phyloP scores from a whole-genome alignment of 2,329 filamentous ascomycete species.

The Hypomyces rosellus region DNA sequence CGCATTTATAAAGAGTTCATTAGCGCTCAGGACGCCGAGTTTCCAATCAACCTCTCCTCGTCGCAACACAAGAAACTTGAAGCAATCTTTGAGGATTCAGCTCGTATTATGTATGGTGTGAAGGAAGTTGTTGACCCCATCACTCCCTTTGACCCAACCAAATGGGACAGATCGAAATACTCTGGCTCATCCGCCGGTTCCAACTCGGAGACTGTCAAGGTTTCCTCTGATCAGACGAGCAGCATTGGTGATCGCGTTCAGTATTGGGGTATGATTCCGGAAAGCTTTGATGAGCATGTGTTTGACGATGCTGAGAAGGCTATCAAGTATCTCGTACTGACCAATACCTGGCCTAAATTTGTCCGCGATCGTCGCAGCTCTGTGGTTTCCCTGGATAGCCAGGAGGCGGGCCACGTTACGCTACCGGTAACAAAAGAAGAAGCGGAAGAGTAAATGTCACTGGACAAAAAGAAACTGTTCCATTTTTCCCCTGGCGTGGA shows the following conservation, averaged over 20 bases:
- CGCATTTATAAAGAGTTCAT: constrained; percentile 57
- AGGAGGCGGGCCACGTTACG: background rate
- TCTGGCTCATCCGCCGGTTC: background rate
- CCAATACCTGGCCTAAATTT: constrained; percentile 62
- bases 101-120: constrained; percentile 36
- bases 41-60: constrained; percentile 59
- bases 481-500: no score
- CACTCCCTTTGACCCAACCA: constrained; percentile 30
- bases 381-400: constrained; percentile 14
- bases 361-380: constrained; percentile 31
- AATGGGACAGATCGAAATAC: background rate
- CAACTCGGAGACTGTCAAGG: background rate
- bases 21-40: constrained; percentile 52
- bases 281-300: constrained; percentile 41
- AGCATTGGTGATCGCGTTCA: constrained; percentile 12
- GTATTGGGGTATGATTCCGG: constrained; percentile 39
- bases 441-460: no score
- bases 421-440: no score
- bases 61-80: constrained; percentile 45
- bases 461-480: no score
- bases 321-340: constrained; percentile 61
- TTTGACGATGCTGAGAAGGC: constrained; percentile 55
- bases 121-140: constrained; percentile 28
- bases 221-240: background rate
- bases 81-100: constrained; percentile 47